These are phyloP conservation scores for Wolfiporia cocos DNA, from an alignment of 1,284 basidiomycete genomes.

Conservation along the genomic window DNA sequence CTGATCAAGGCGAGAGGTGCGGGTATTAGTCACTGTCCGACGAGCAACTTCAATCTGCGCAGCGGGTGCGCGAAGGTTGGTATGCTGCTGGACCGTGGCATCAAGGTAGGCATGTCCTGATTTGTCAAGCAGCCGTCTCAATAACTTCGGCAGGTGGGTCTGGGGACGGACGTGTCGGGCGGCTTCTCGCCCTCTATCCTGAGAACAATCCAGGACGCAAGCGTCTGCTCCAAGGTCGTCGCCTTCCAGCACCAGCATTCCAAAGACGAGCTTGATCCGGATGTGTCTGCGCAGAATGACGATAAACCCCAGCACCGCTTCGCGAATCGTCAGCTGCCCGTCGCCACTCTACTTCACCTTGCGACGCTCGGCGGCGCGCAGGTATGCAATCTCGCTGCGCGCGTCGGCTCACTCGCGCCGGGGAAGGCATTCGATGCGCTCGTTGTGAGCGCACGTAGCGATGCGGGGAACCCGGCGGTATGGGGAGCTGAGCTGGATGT, in stretches of 20 bases:
- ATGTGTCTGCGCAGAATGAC: no score
- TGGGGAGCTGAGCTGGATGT: conserved; percentile 43
- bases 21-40: conserved; percentile 91
- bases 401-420: conserved; percentile 72
- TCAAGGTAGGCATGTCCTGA: conserved; percentile 57
- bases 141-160: conserved; percentile 53
- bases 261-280: no score
- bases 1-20: conserved; percentile 64
- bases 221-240: conserved; percentile 76
- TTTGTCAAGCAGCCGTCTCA: background rate
- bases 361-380: conserved; percentile 91
- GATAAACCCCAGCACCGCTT: conserved; percentile 32
- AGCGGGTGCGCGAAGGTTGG: conserved; percentile 82
- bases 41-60: conserved; percentile 86
- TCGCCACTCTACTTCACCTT: conserved; percentile 81
- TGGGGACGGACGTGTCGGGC: conserved; percentile 92
- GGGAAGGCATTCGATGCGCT: conserved; percentile 94
- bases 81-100: conserved; percentile 72
- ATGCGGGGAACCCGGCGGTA: conserved; percentile 53
- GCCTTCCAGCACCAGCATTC: conserved; percentile 29
- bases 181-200: conserved; percentile 85
- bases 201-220: conserved; percentile 77
- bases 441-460: conserved; percentile 47
- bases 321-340: conserved; percentile 57
- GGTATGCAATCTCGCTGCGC: conserved; percentile 68